These are phyloP conservation scores for Senna tora DNA, from an alignment of 306 rosid species.

Conservation along the genomic window DNA sequence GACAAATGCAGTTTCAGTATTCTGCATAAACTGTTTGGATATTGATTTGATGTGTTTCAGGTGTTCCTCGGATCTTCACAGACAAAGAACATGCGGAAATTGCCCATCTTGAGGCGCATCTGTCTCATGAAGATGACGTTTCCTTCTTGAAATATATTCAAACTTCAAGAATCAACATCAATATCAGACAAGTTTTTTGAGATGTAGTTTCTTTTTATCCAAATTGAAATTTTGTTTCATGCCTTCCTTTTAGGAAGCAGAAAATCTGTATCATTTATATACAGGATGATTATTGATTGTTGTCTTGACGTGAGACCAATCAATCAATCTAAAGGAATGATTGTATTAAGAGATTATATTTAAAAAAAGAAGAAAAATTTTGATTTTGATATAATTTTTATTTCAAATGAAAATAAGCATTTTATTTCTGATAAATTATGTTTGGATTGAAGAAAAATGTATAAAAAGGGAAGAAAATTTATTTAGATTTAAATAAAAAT, in stretches of 20 bases:
- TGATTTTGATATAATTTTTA: no score
- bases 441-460: no score
- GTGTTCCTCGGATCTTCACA: constrained; percentile 90
- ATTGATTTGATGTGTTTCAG: constrained; percentile 50
- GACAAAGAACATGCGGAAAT: constrained; percentile 77
- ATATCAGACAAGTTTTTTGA: constrained; percentile 87
- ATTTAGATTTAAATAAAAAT: no score
- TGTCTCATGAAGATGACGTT: constrained; percentile 60
- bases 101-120: constrained; percentile 52
- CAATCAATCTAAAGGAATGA: no score
- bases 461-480: no score
- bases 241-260: neutral
- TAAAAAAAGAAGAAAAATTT: no score
- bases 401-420: no score
- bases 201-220: neutral
- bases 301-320: neutral
- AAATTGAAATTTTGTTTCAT: constrained; percentile 25
- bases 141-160: constrained; percentile 69
- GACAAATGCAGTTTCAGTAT: constrained; percentile 18
- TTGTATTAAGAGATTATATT: no score
- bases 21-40: constrained; percentile 25
- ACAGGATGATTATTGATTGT: neutral
- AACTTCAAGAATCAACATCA: constrained; percentile 90
- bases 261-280: constrained; percentile 15
- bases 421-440: no score